Base-by-base conservation (phyloP, 1,139 yeast genomes). In the Saccharomyces hybrid region DNA sequence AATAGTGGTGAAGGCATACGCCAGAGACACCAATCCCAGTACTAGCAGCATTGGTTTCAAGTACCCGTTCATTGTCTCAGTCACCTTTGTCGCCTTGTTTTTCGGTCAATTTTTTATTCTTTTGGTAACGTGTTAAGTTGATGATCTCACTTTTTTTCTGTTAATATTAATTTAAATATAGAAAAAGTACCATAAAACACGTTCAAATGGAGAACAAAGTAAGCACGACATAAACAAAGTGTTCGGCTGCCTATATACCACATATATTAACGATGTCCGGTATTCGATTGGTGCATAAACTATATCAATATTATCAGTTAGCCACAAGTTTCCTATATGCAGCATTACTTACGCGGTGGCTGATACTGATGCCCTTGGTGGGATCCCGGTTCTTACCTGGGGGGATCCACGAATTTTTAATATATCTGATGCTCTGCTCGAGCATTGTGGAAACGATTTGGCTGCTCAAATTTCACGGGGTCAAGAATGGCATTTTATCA, bases 401-500 rank as follows among this genome's bases (percentile, higher is more conserved):
- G 6, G 89, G 89, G 1, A 81, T 84, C 11, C 87, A 86, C 50
- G 85, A 80, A 60, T 82, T 81, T 70, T 79, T 82, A 60, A 79
- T 78, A 46, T 61, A 58, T 16, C 47, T 66, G 11, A 53, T 66
- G 48, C 55, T 63, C 4, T 53, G 52, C 28, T 34, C 67, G 1
- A 56, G 63, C 5, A 27, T 57, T 0, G 49, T 58, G 2, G 73
- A 67, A 55, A 44, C 70, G 0, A 9, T 68, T 48, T 60, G 70
- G 72, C 27, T 48, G 51, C 27, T 56, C 49, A 47, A 64, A 58
- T 59, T 63, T 59, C 52, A 59, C 63, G 57, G 74, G 56, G 2
- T 63, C 25, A 50, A 38, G 3, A 52, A 54, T 13, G 58, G 59
- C 1, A 9, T 65, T 3, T 19, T 50, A 19, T 56, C 64, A 5